Conservation (phyloP, 805 yeast genomes). For the Brettanomyces bruxellensis region DNA sequence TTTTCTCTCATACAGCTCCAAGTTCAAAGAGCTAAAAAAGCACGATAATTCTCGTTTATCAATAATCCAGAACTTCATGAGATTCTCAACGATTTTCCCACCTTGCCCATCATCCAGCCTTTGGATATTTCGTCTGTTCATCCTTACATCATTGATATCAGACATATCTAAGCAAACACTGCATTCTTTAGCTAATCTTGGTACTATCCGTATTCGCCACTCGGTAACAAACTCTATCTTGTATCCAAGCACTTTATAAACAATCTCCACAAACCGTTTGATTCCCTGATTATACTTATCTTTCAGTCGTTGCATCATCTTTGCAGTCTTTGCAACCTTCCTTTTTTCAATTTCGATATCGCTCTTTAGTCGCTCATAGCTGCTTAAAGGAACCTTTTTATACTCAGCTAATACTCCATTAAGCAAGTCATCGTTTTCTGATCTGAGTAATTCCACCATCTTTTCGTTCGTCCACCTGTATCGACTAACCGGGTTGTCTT, state of each 20-base stretch:
- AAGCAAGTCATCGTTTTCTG: constrained; percentile 53
- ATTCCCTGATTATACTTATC: constrained; percentile 59
- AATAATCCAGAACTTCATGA: constrained; percentile 57
- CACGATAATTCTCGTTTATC: constrained; percentile 68
- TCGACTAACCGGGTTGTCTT: constrained; percentile 53
- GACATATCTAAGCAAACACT: constrained; percentile 15
- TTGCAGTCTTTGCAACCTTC: constrained; percentile 40
- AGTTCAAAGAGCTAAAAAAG: constrained; percentile 63
- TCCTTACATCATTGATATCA: constrained; percentile 12
- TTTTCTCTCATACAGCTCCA: constrained; percentile 47
- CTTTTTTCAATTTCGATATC: constrained; percentile 42
- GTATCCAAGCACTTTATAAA: constrained; percentile 64
- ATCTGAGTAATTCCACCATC: constrained; percentile 39
- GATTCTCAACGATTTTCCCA: constrained; percentile 30
- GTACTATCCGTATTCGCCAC: constrained; percentile 44
- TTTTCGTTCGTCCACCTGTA: constrained; percentile 54
- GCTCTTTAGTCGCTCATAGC: constrained; percentile 40
- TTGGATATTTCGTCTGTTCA: constrained; percentile 52
- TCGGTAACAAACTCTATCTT: constrained; percentile 56
- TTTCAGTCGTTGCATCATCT: constrained; percentile 42
- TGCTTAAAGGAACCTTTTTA: background rate
- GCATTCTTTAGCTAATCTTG: constrained; percentile 30
- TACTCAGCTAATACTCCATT: background rate
- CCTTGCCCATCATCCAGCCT: constrained; percentile 27
- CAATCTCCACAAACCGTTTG: constrained; percentile 59